Base-by-base conservation (phyloP, 768 basidiomycete genomes). In the Collybia sordida region DNA sequence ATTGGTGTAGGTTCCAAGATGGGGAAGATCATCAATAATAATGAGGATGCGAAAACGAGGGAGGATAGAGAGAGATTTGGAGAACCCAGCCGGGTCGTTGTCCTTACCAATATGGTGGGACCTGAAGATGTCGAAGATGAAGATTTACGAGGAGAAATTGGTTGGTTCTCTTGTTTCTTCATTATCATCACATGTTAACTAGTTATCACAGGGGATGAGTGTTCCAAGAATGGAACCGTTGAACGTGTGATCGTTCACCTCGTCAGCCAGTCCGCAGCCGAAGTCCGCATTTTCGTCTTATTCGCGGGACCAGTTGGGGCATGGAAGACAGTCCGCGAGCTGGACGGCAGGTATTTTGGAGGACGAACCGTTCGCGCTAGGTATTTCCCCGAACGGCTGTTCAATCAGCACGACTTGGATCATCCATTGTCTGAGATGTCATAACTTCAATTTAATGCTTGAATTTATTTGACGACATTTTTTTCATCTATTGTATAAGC, bases 311-410 rank as follows among this genome's bases (percentile, higher is more conserved):
- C 91, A 4, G 94, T 81, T 0, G 96, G 93, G 9, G 96, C 95
- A 5, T 98, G 94, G 95, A 92, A 93, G 68, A 94, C 93, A 0
- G 91, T 95, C 2, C 82, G 93, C 42, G 93, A 96, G 64, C 76
- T 98, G 45, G 93, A 98, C 59, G 96, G 93, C 18, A 78, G 95
- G 23, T 96, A 81, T 64, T 98, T 98, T 62, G 94, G 90, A 11
- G 96, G 96, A 8, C 77, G 87, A 55, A 78, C 79, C 14, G 90
- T 96, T 24, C 75, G 87, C 38, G 93, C 93, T 36, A 74, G 87
- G 58, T 95, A 94, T 63, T 95, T 86, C 61, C 73, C 86, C 0
- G 90, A 93, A 61, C 50, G 50, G 21, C 61, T 67, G 38, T 91
- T 87, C 59, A 56, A 59, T 15, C 72, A 65, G 36, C 72, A 72